Conservation (phyloP, 2,329 filamentous ascomycete genomes). For the Fusarium sp. region DNA sequence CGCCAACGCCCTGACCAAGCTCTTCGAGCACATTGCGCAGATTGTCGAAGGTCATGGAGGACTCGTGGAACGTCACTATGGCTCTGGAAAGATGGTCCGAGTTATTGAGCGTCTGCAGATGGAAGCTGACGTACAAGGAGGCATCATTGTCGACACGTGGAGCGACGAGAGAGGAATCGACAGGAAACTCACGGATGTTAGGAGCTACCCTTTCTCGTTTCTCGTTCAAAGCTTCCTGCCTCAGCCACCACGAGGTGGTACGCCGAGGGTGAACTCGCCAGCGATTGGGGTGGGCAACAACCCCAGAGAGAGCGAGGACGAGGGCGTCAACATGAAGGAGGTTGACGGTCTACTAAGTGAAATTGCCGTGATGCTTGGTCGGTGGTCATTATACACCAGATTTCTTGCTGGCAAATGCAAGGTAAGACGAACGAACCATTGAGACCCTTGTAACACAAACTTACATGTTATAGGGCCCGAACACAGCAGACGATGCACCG, state of each 20-base stretch:
- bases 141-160: conserved; percentile 96
- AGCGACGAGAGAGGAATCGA: conserved; percentile 86
- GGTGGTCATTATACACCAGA: conserved; percentile 90
- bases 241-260: conserved; percentile 68
- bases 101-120: conserved; percentile 93
- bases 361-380: conserved; percentile 87
- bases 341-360: conserved; percentile 87
- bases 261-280: conserved; percentile 77
- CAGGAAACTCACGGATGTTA: conserved; percentile 89
- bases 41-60: conserved; percentile 92
- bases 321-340: conserved; percentile 95
- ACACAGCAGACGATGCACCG: conserved; percentile 60
- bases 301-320: conserved; percentile 77
- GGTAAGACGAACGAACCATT: conserved; percentile 56
- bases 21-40: conserved; percentile 97
- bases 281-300: conserved; percentile 65
- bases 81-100: conserved; percentile 87
- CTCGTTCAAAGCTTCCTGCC: conserved; percentile 92
- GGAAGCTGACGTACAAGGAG: conserved; percentile 94
- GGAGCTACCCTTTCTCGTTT: conserved; percentile 97
- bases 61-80: conserved; percentile 93
- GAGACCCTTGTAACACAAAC: conserved; percentile 3
- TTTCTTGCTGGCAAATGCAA: conserved; percentile 88
- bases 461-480: conserved; percentile 55
- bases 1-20: conserved; percentile 83